These are phyloP conservation scores for Lipomyces starkeyi DNA, from an alignment of 805 yeast species.

Conservation along the genomic window DNA sequence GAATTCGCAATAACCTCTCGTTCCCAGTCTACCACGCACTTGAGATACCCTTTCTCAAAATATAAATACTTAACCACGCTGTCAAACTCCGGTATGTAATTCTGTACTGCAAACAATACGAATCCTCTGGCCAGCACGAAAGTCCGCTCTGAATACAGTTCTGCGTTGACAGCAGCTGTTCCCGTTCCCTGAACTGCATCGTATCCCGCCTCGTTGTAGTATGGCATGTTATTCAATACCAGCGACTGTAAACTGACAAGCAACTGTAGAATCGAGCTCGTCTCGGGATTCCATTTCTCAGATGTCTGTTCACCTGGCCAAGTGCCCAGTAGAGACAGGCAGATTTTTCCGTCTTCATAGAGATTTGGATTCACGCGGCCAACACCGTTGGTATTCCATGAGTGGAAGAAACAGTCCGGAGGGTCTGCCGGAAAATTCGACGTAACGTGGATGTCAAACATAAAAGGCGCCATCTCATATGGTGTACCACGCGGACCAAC, in stretches of 20 bases:
- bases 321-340: slow-evolving; percentile 36
- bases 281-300: slow-evolving; percentile 33
- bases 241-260: slow-evolving; percentile 34
- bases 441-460: slow-evolving; percentile 33
- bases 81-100: slow-evolving; percentile 25
- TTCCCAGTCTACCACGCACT: slow-evolving; percentile 29
- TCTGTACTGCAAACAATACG: slow-evolving; percentile 28
- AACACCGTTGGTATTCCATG: slow-evolving; percentile 39
- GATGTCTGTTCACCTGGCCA: slow-evolving; percentile 36
- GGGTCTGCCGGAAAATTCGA: slow-evolving; percentile 29
- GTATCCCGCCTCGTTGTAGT: slow-evolving; percentile 37
- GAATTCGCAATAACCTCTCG: slow-evolving; percentile 26
- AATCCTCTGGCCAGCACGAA: slow-evolving; percentile 35
- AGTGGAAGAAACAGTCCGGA: slow-evolving; percentile 34
- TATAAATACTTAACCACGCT: slow-evolving; percentile 24
- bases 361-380: slow-evolving; percentile 37
- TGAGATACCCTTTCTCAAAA: slow-evolving; percentile 10
- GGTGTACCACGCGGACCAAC: slow-evolving; percentile 36
- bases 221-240: slow-evolving; percentile 35
- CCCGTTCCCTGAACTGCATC: slow-evolving; percentile 32
- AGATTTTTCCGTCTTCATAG: slow-evolving; percentile 38
- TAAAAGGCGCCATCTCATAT: slow-evolving; percentile 36
- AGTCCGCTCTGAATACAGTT: slow-evolving; percentile 32
- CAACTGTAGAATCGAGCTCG: slow-evolving; percentile 35
- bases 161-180: slow-evolving; percentile 30